phyloP scores from a whole-genome alignment of 345 rosid species.

The Capsella bursapastoris region DNA sequence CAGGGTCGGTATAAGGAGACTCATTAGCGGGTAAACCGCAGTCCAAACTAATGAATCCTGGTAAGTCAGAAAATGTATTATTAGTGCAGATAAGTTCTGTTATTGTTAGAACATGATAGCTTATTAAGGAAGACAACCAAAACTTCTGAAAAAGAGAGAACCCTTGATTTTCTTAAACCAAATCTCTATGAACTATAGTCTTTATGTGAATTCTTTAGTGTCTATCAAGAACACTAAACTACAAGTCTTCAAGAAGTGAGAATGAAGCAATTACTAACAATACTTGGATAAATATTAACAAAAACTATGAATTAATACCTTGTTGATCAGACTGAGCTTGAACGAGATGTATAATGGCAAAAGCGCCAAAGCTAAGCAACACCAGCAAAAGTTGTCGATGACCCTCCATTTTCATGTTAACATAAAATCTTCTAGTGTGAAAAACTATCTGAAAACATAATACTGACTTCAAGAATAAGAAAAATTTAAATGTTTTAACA shows the following conservation, averaged over 20 bases:
- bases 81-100: not conserved
- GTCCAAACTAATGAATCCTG: constrained; percentile 56
- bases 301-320: not conserved
- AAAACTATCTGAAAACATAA: not conserved
- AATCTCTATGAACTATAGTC: no score
- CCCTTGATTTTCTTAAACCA: not conserved
- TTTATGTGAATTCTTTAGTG: not conserved
- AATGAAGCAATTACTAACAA: not conserved
- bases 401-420: constrained; percentile 14
- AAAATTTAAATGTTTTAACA: no score
- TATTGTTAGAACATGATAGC: not conserved
- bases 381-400: not conserved
- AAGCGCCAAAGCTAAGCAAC: not conserved
- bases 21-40: constrained; percentile 41
- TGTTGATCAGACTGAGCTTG: constrained; percentile 35
- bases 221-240: not conserved
- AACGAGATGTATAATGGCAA: constrained; percentile 19
- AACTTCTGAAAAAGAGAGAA: not conserved
- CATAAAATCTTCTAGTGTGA: not conserved
- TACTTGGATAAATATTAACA: not conserved
- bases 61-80: not conserved
- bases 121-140: not conserved
- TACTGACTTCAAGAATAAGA: no score
- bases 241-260: not conserved
- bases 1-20: constrained; percentile 23